These are phyloP conservation scores for Geotrichum klebahnii DNA, from an alignment of 1,139 yeast species.

Conservation along the genomic window DNA sequence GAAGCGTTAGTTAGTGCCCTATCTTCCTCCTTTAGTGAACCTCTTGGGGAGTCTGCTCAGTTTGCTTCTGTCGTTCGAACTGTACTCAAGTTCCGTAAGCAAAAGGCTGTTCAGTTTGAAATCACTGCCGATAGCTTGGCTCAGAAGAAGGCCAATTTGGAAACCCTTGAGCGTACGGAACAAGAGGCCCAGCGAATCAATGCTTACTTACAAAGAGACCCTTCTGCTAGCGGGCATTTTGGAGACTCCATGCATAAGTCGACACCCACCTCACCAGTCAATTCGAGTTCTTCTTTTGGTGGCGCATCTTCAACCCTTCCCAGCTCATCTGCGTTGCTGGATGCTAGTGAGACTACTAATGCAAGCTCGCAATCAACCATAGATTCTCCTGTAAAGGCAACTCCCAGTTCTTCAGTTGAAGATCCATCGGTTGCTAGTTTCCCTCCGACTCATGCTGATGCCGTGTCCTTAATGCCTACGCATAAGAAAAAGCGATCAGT, in stretches of 20 bases:
- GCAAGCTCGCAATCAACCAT: slow-evolving; percentile 13
- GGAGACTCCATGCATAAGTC: not conserved
- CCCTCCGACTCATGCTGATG: slow-evolving; percentile 34
- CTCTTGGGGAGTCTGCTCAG: slow-evolving; percentile 76
- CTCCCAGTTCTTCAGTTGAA: slow-evolving; percentile 10
- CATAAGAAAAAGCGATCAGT: slow-evolving; percentile 34
- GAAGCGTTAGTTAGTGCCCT: slow-evolving; percentile 65
- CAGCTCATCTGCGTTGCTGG: not conserved
- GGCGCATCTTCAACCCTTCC: slow-evolving; percentile 6
- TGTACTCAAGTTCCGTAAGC: slow-evolving; percentile 63
- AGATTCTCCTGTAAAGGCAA: not conserved
- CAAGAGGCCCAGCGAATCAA: slow-evolving; percentile 43
- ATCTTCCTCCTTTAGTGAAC: slow-evolving; percentile 74
- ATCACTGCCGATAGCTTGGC: slow-evolving; percentile 54
- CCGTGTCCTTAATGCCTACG: slow-evolving; percentile 23
- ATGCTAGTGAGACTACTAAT: not conserved
- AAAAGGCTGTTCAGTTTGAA: slow-evolving; percentile 64
- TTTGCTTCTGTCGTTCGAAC: slow-evolving; percentile 64
- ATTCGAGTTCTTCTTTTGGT: not conserved
- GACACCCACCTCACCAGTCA: not conserved
- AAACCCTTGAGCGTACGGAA: slow-evolving; percentile 42
- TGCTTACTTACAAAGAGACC: slow-evolving; percentile 33
- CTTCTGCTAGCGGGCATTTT: slow-evolving; percentile 4
- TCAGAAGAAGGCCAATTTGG: slow-evolving; percentile 41
- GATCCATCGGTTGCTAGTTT: slow-evolving; percentile 18